Evolutionary conservation across 257 asterid species (phyloP), one percentile per base, ranked within the genome.

Genomic region (Fraxinus pennsylvanica): DNA sequence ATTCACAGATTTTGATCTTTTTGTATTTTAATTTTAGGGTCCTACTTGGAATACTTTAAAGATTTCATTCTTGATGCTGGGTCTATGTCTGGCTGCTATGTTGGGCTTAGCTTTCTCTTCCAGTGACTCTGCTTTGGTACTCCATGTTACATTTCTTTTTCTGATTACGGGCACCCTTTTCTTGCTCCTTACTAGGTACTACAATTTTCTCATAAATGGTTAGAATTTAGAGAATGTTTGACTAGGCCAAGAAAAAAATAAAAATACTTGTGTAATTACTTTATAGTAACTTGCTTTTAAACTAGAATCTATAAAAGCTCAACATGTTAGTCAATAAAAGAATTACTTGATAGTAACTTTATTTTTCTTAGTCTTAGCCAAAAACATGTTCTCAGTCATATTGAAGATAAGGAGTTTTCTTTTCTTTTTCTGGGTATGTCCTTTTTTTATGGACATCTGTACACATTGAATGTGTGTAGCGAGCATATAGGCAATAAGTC

Each of bases 1-100:
- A 45, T 68, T 30, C 17, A 33, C 66, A 69, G 36, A 72, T 43
- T 73, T 50, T 75, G 77, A 82, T 80, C 74, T 80, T 72, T 47
- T 32, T 71, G 63, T 41, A 35, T 38, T 74, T 43, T 19, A 52
- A 61, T 72, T 80, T 39, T 86, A 96, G 98, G 94, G 76, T 54
- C 88, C 99, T 12, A 96, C 98, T 19, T 96, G 98, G 99, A 91
- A 92, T 75, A 85, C 97, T 38, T 74, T 96, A 21, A 96, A 90
- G 90, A 50, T 88, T 21, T 91, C 98, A 74, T 93, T 95, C 75
- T 73, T 93, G 5, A 84, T 95, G 98, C 88, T 95, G 86, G 89
- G 91, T 73, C 65, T 90, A 33, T 90, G 97, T 83, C 97, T 93
- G 59, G 91, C 87, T 82, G 87, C 88, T 61, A 87, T 96, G 93